Evolutionary conservation across 495 filamentous ascomycete species (phyloP).

Genomic region (Xylaria cubensis): DNA sequence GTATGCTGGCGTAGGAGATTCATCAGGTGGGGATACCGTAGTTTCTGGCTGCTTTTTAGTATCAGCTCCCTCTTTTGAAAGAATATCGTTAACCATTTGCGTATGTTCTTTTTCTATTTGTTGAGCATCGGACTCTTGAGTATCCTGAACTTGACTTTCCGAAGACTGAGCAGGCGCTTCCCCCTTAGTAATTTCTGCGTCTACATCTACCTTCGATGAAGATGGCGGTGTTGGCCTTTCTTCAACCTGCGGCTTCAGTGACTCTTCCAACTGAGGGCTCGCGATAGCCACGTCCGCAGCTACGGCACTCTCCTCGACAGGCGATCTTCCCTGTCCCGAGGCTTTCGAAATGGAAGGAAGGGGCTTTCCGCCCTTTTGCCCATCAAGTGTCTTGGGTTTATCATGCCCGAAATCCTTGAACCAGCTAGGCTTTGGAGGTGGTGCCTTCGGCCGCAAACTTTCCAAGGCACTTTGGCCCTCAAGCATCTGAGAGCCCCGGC

Average conservation of each 20-base stretch:
- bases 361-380: constrained; percentile 1
- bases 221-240: not conserved
- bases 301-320: constrained; percentile 33
- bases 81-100: constrained; percentile 30
- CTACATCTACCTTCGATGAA: not conserved
- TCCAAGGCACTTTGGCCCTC: constrained; percentile 33
- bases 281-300: constrained; percentile 30
- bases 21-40: constrained; percentile 25
- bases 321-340: constrained; percentile 20
- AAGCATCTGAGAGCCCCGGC: constrained; percentile 42
- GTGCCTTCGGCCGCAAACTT: constrained; percentile 25
- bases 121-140: constrained; percentile 23
- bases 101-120: constrained; percentile 30
- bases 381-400: constrained; percentile 22
- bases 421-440: constrained; percentile 36
- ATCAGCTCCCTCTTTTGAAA: constrained; percentile 28
- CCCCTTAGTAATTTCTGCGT: not conserved
- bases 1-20: constrained; percentile 52
- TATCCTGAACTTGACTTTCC: not conserved
- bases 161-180: not conserved
- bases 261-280: not conserved
- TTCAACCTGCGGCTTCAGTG: not conserved
- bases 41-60: constrained; percentile 19
- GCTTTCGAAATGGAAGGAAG: constrained; percentile 21
- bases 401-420: constrained; percentile 43